phyloP scores from a whole-genome alignment of 148 eudicot species.

The Pouteria glomerata region DNA sequence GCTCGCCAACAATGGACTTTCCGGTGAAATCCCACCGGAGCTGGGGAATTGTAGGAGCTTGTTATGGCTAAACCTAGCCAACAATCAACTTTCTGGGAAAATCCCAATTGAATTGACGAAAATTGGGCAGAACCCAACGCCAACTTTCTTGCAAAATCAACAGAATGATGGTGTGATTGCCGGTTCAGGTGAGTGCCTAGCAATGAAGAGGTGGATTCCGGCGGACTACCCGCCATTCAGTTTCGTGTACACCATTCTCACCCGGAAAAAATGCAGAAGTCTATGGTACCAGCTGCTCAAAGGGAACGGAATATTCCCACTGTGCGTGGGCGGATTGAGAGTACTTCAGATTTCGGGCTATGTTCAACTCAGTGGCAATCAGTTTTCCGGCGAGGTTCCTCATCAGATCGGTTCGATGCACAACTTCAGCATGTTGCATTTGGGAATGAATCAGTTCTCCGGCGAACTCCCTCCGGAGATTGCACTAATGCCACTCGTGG shows the following conservation, averaged over 20 bases:
- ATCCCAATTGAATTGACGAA: slow-evolving; percentile 54
- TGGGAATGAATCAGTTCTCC: slow-evolving; percentile 47
- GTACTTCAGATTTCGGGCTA: slow-evolving; percentile 60
- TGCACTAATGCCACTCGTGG: slow-evolving; percentile 48
- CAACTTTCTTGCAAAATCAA: slow-evolving; percentile 52
- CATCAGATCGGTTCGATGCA: slow-evolving; percentile 62
- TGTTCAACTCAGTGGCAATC: slow-evolving; percentile 70
- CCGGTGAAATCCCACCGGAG: slow-evolving; percentile 75
- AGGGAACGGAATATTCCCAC: slow-evolving; percentile 75
- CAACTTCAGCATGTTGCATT: slow-evolving; percentile 74
- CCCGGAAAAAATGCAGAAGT: slow-evolving; percentile 69
- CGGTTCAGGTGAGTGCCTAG: slow-evolving; percentile 78
- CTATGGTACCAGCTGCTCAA: slow-evolving; percentile 71
- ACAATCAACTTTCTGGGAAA: slow-evolving; percentile 56
- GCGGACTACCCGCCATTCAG: slow-evolving; percentile 93
- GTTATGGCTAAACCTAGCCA: slow-evolving; percentile 80
- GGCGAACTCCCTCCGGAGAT: slow-evolving; percentile 67
- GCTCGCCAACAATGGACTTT: slow-evolving; percentile 74
- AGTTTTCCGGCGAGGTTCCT: slow-evolving; percentile 66
- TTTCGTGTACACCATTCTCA: slow-evolving; percentile 66
- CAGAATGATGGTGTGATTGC: slow-evolving; percentile 21
- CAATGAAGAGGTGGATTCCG: slow-evolving; percentile 92
- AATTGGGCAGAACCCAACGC: slow-evolving; percentile 55
- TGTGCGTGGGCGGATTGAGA: slow-evolving; percentile 51
- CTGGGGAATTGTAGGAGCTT: slow-evolving; percentile 85